These are phyloP conservation scores for Backusella parvicylindrica DNA, from an alignment of 192 early-diverging fungal genomes.

Conservation along the genomic window DNA sequence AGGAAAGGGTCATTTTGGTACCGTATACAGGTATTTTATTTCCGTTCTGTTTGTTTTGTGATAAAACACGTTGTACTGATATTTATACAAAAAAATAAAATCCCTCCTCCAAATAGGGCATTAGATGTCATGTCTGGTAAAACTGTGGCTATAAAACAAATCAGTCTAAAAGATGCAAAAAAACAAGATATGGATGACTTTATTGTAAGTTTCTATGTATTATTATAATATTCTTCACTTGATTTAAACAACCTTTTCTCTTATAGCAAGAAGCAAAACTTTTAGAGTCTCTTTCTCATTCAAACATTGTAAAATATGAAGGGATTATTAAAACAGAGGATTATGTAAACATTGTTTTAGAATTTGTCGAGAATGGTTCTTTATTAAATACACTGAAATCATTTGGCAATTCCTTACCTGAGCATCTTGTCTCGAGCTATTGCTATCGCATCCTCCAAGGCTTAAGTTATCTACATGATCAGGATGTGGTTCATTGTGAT, in stretches of 20 bases:
- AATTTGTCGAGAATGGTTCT: constrained; percentile 95
- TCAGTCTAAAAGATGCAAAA: constrained; percentile 60
- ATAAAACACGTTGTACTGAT: neutral
- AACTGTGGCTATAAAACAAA: constrained; percentile 88
- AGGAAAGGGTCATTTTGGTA: constrained; percentile 86
- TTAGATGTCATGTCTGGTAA: constrained; percentile 74
- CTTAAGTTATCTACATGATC: constrained; percentile 81
- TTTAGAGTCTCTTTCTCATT: constrained; percentile 77
- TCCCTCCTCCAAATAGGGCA: constrained; percentile 43
- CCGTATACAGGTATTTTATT: constrained; percentile 67
- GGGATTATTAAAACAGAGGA: constrained; percentile 71
- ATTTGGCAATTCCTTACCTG: constrained; percentile 83
- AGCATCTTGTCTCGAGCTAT: constrained; percentile 83
- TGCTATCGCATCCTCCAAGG: constrained; percentile 86
- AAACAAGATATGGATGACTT: constrained; percentile 65
- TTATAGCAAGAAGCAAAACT: constrained; percentile 73
- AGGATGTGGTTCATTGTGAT: constrained; percentile 90
- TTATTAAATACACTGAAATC: constrained; percentile 78
- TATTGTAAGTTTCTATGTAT: too few species aligned
- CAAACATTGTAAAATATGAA: constrained; percentile 82
- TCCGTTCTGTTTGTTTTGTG: neutral
- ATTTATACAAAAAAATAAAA: neutral
- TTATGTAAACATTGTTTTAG: constrained; percentile 84
- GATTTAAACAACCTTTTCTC: too few species aligned
- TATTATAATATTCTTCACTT: too few species aligned